Percentiles rank a stretch among this genome's conserved stretches.
phyloP scores from a whole-genome alignment of 768 basidiomycete species.

The Pleurotus salmoneostramineus region DNA sequence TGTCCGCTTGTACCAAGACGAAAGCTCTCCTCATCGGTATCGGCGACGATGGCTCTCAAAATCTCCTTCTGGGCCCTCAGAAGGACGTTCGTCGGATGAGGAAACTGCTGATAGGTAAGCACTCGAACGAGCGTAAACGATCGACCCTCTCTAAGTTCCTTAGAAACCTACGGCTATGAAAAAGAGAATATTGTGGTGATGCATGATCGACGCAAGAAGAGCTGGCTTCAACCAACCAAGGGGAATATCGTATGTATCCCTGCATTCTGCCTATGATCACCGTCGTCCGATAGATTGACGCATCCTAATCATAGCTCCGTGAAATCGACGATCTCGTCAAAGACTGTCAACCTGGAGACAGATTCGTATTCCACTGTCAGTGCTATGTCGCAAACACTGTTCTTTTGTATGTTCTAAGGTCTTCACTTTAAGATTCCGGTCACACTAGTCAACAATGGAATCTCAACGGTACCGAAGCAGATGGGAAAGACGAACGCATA shows the following conservation, averaged over 20 bases:
- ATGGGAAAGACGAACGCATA: slow-evolving; percentile 39
- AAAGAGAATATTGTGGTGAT: background rate
- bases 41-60: background rate
- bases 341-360: slow-evolving; percentile 41
- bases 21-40: background rate
- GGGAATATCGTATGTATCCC: background rate
- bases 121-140: background rate
- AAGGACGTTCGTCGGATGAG: background rate
- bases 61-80: background rate
- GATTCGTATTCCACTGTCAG: slow-evolving; percentile 57
- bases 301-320: slow-evolving; percentile 23
- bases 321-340: slow-evolving; percentile 41
- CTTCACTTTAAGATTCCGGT: slow-evolving; percentile 32
- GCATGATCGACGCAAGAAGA: background rate
- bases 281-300: background rate
- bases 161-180: background rate
- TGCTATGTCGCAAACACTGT: background rate
- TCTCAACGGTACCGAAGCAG: slow-evolving; percentile 31
- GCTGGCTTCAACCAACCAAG: background rate
- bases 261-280: background rate
- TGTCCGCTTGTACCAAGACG: background rate
- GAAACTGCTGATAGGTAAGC: background rate
- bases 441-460: slow-evolving; percentile 34
- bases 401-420: background rate
- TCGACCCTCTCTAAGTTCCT: background rate